phyloP scores from a whole-genome alignment of 805 yeast species.

The Barnettozyma wickerhamii region DNA sequence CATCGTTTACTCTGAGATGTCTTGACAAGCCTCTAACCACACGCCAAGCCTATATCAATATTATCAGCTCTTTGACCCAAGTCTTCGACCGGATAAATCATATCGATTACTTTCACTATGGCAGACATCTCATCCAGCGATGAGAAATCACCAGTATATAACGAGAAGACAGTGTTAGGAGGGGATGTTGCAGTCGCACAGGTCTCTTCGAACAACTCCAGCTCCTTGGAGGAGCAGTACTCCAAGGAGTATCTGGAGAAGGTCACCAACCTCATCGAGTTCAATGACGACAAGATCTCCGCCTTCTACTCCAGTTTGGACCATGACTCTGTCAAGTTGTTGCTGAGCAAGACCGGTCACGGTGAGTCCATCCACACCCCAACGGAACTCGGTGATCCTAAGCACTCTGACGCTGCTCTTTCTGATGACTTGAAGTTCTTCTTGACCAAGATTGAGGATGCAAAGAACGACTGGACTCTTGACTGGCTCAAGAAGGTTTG shows the following conservation, averaged over 20 bases:
- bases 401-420: not conserved
- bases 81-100: no score
- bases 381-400: not conserved
- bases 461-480: slow-evolving; percentile 24
- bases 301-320: not conserved
- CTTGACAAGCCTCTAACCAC: no score
- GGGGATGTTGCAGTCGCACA: not conserved
- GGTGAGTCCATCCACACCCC: not conserved
- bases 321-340: not conserved
- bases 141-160: not conserved
- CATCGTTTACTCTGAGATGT: no score
- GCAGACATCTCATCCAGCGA: not conserved
- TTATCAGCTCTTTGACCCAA: no score
- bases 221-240: not conserved
- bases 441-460: slow-evolving; percentile 1
- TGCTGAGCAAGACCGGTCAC: slow-evolving; percentile 6
- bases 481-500: slow-evolving; percentile 31
- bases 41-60: no score
- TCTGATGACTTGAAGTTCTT: slow-evolving; percentile 5
- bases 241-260: not conserved
- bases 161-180: not conserved
- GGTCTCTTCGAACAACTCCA: not conserved
- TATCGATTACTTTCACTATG: no score
- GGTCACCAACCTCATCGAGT: not conserved
- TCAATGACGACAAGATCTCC: slow-evolving; percentile 4